Conservation (phyloP, 2,329 filamentous ascomycete genomes). For the Neofusicoccum sp. region DNA sequence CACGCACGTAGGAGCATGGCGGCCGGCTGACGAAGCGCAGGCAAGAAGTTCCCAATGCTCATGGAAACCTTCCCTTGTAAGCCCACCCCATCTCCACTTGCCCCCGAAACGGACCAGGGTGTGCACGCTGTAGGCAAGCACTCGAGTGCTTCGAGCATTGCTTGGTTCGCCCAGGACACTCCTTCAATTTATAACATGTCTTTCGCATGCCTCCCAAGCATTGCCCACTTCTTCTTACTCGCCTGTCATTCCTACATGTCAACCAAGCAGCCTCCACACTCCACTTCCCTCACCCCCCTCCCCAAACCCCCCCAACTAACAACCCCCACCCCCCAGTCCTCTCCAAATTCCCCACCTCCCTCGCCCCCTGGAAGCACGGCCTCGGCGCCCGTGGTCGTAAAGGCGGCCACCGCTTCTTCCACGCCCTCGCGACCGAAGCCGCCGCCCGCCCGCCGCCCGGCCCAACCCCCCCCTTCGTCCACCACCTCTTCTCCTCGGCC, state of each 20-base stretch:
- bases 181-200: too few species aligned
- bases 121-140: too few species aligned
- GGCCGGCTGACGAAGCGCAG: constrained; percentile 48
- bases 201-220: too few species aligned
- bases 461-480: constrained; percentile 32
- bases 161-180: too few species aligned
- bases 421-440: constrained; percentile 32
- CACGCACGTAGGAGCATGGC: constrained; percentile 38
- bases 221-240: too few species aligned
- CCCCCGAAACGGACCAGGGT: constrained; percentile 31
- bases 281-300: background rate
- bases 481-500: constrained; percentile 43
- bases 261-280: background rate
- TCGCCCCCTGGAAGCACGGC: constrained; percentile 37
- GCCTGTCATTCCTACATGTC: too few species aligned
- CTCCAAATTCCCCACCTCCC: constrained; percentile 27
- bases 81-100: constrained; percentile 31
- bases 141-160: too few species aligned
- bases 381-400: constrained; percentile 28
- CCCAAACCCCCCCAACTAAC: background rate
- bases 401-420: constrained; percentile 36
- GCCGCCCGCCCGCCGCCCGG: constrained; percentile 21
- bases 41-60: constrained; percentile 56
- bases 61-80: constrained; percentile 53
- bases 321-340: constrained; percentile 22